A percentile compares a stretch with the other conserved stretches of the same genome.
Conservation (phyloP, 768 basidiomycete genomes). For the Boletus fagicola region DNA sequence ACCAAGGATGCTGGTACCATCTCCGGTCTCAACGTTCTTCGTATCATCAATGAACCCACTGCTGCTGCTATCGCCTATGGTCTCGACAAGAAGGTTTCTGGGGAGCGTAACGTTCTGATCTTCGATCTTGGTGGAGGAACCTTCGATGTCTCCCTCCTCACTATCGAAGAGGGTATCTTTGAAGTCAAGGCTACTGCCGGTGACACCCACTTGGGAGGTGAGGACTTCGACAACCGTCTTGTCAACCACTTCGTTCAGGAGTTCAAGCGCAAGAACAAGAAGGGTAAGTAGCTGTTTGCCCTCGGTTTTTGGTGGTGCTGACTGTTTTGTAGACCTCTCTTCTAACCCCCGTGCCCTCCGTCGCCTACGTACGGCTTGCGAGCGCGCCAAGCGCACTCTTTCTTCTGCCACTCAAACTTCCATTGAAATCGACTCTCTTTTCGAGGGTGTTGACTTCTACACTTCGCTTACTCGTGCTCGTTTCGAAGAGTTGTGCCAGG, state of each 20-base stretch:
- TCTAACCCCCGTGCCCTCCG: conserved; percentile 93
- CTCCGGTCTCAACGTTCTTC: conserved; percentile 90
- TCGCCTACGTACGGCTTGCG: conserved; percentile 96
- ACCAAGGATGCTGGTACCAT: conserved; percentile 98
- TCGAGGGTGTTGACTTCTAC: conserved; percentile 98
- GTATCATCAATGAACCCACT: conserved; percentile 99
- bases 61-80: conserved; percentile 98
- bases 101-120: conserved; percentile 95
- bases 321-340: conserved; percentile 63
- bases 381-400: conserved; percentile 97
- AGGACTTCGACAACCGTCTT: conserved; percentile 97
- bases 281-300: conserved; percentile 46
- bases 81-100: conserved; percentile 88
- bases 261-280: conserved; percentile 98
- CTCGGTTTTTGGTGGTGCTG: neutral
- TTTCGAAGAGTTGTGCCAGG: conserved; percentile 94
- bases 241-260: conserved; percentile 96
- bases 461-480: conserved; percentile 97
- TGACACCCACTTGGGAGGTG: conserved; percentile 97
- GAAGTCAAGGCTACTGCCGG: conserved; percentile 98
- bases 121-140: conserved; percentile 99
- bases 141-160: conserved; percentile 95
- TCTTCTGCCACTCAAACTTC: conserved; percentile 96
- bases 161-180: conserved; percentile 97
- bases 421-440: conserved; percentile 97